Evolutionary conservation across 2,329 filamentous ascomycete species (phyloP).

Genomic region (Alternaria gansuensis): DNA sequence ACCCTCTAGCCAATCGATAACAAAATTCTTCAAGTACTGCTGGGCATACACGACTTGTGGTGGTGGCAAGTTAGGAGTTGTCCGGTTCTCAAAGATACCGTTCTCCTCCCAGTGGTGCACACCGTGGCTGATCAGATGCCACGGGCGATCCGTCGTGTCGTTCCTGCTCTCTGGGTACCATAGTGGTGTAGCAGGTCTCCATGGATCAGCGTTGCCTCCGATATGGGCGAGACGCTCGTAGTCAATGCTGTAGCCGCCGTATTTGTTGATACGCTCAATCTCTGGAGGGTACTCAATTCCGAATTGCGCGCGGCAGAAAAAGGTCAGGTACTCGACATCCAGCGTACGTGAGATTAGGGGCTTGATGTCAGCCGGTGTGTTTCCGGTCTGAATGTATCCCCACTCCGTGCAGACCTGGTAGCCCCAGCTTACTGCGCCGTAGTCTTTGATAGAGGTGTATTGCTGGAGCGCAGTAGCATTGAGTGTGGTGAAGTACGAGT

Average conservation of each 20-base stretch:
- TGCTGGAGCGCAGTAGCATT: slow-evolving; percentile 52
- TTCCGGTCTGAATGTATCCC: slow-evolving; percentile 81
- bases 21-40: slow-evolving; percentile 66
- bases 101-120: slow-evolving; percentile 87
- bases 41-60: slow-evolving; percentile 67
- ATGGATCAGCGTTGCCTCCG: slow-evolving; percentile 81
- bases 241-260: slow-evolving; percentile 75
- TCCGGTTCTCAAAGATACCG: slow-evolving; percentile 70
- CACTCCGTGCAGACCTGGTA: slow-evolving; percentile 68
- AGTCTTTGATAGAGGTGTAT: slow-evolving; percentile 31
- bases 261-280: slow-evolving; percentile 74
- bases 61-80: slow-evolving; percentile 66
- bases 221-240: slow-evolving; percentile 80
- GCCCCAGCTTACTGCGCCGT: slow-evolving; percentile 57
- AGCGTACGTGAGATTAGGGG: slow-evolving; percentile 77
- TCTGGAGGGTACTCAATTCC: slow-evolving; percentile 72
- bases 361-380: slow-evolving; percentile 68
- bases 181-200: slow-evolving; percentile 77
- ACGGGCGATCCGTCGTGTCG: slow-evolving; percentile 72
- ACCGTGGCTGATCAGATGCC: slow-evolving; percentile 74
- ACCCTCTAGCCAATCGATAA: slow-evolving; percentile 70
- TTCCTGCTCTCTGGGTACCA: slow-evolving; percentile 67
- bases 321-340: slow-evolving; percentile 68
- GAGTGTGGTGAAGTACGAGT: slow-evolving; percentile 62
- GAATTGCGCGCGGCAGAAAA: slow-evolving; percentile 73